Conservation (phyloP, 768 basidiomycete species). For the Lyophyllum atratum region DNA sequence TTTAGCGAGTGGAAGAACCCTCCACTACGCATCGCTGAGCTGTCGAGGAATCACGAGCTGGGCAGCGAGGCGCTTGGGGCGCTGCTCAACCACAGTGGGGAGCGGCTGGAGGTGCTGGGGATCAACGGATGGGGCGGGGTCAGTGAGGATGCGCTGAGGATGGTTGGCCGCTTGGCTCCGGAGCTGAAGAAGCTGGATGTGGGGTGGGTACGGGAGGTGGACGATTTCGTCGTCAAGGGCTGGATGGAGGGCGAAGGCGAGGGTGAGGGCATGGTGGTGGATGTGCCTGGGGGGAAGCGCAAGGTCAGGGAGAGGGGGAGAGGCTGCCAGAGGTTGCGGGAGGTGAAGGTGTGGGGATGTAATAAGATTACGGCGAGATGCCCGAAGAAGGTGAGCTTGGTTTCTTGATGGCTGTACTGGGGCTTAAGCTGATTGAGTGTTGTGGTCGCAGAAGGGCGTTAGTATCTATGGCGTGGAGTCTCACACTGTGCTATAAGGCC, state of each 20-base stretch:
- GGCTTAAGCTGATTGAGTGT: not conserved
- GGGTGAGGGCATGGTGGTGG: conserved; percentile 8
- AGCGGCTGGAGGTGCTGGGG: conserved; percentile 55
- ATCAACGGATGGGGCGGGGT: conserved; percentile 80
- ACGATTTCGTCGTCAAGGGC: conserved; percentile 80
- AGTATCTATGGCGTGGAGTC: conserved; percentile 34
- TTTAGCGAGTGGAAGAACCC: conserved; percentile 63
- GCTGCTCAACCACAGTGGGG: conserved; percentile 69
- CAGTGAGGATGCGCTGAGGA: conserved; percentile 42
- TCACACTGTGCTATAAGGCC: conserved; percentile 19
- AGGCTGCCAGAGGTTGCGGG: conserved; percentile 41
- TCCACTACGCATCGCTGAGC: conserved; percentile 53
- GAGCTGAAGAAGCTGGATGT: conserved; percentile 68
- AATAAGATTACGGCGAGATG: conserved; percentile 45
- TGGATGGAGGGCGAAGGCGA: conserved; percentile 48
- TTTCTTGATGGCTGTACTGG: not conserved
- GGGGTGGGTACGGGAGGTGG: conserved; percentile 82
- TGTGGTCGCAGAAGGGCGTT: conserved; percentile 27
- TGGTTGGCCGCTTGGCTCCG: conserved; percentile 32
- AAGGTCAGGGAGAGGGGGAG: conserved; percentile 13
- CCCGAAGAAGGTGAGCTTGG: conserved; percentile 39
- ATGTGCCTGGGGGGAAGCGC: conserved; percentile 24
- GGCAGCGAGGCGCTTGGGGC: conserved; percentile 55
- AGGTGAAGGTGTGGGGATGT: conserved; percentile 59
- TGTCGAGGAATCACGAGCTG: conserved; percentile 64